Evolutionary conservation across 2,329 filamentous ascomycete species (phyloP), one percentile per base, ranked within the genome.

Genomic region (Ceratocystis ficicola): DNA sequence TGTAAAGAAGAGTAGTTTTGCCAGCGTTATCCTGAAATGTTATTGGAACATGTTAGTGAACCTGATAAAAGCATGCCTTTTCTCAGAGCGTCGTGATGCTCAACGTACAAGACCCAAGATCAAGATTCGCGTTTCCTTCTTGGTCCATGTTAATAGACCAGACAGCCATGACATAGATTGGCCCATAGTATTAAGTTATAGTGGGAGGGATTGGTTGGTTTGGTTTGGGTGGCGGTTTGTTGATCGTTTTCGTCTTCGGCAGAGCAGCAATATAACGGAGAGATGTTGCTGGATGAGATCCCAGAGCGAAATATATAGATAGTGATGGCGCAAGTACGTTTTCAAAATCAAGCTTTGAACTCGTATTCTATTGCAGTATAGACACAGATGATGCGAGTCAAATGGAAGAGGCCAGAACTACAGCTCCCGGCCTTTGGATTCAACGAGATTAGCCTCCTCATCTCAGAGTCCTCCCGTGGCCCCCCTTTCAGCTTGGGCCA

Each of bases 81-180:
- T n/a, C 15, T n/a, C 50, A 41, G 36, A 41, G 36, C 15, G 44
- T 36, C 44, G 61, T 36, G 20, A 59, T 36, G 52, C 55, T 22
- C 70, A 65, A 65, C 86, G 71, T 87, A 96, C 92, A 77, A 96
- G 84, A 73, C 92, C 92, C 68, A 96, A 78, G 71, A 96, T 96
- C 75, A 99, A 78, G 78, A 99, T 99, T 72, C 94, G 82, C 70
- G 96, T 96, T 79, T 99, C 94, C 80, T 97, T 99, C 81, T 97
- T 97, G 52, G 89, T 80, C 86, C 88, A 97, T 63, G 61, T 48
- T 69, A 95, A 72, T 68, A 95, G 78, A 76, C 78, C 77, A 64
- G 87, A 89, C 72, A 90, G 79, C 84, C 84, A 86, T 75, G 84
- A 87, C 74, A 86, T 78, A 72, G 81, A 80, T 70, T 82, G 79